A percentile compares a stretch with the other conserved stretches of the same genome.
These are phyloP conservation scores for Plasmodium falciparum DNA, from an alignment of 169 alveolate genomes.

Conservation along the genomic window DNA sequence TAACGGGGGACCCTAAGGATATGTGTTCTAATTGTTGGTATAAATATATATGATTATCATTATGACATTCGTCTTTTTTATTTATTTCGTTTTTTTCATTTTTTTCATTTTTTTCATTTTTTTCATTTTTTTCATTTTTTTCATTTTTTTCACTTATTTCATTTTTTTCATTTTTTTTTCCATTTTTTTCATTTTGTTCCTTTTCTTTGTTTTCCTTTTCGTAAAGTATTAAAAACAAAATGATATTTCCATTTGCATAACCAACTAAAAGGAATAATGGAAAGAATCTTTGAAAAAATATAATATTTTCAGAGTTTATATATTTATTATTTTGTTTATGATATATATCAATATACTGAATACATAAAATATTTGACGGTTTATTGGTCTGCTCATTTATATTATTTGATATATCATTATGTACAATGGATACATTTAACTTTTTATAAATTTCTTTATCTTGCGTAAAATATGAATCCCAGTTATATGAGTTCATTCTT, in stretches of 20 bases:
- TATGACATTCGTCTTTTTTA: conserved; percentile 5
- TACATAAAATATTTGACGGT: conserved; percentile 38
- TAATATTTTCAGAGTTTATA: conserved; percentile 35
- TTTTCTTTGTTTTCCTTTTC: conserved; percentile 23
- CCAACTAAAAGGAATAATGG: conserved; percentile 70
- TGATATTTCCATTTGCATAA: conserved; percentile 52
- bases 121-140: conserved; percentile 17
- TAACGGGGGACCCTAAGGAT: conserved; percentile 50
- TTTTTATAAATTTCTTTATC: conserved; percentile 44
- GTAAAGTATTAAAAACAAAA: conserved; percentile 41
- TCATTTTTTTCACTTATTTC: too few species aligned
- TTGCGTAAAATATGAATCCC: conserved; percentile 63
- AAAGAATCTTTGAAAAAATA: conserved; percentile 53
- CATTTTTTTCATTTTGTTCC: conserved; percentile 27
- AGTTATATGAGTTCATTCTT: conserved; percentile 1
- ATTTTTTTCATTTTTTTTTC: too few species aligned
- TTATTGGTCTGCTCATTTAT: background rate
- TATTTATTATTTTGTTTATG: conserved; percentile 15
- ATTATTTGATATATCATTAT: conserved; percentile 11
- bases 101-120: too few species aligned
- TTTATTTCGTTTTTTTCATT: too few species aligned
- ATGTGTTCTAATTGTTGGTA: conserved; percentile 35
- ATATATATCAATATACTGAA: conserved; percentile 49
- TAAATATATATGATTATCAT: conserved; percentile 36
- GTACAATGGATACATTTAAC: conserved; percentile 14